Evolutionary conservation across 169 alveolate genomes (phyloP).

Genomic region (Plasmodium gonderi): DNA sequence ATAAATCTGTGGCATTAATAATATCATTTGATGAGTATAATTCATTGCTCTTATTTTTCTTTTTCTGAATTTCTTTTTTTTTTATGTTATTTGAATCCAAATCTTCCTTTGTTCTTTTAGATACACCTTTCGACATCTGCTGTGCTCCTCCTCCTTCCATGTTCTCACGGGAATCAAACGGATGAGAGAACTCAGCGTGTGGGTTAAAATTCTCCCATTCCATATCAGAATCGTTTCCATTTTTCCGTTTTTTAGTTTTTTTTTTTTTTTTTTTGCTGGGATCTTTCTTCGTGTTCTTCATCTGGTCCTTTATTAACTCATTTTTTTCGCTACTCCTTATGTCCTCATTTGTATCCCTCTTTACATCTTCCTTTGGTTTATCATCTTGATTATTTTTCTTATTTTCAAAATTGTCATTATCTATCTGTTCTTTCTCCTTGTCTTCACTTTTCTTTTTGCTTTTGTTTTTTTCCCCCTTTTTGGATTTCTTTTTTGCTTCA

Average conservation of each 20-base stretch:
- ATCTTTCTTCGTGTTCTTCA: background rate
- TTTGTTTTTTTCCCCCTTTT: background rate
- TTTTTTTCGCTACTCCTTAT: too few relatives aligned
- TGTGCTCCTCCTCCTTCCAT: background rate
- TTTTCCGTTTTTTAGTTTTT: background rate
- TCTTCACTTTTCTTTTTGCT: background rate
- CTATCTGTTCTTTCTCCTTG: background rate
- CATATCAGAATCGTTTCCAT: conserved; percentile 23
- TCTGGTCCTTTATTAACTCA: background rate
- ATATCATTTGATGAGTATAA: conserved; percentile 22
- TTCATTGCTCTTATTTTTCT: background rate
- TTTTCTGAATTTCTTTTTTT: background rate
- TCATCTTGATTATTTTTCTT: background rate
- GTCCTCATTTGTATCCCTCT: conserved; percentile 4
- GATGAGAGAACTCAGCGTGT: conserved; percentile 9
- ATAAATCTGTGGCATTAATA: background rate
- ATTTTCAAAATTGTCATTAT: too few relatives aligned
- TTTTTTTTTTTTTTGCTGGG: background rate
- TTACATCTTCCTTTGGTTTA: background rate
- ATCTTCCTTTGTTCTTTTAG: background rate
- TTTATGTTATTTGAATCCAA: background rate
- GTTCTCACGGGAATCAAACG: background rate
- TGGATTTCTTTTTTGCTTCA: conserved; percentile 4
- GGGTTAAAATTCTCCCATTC: conserved; percentile 72
- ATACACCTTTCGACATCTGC: background rate